Evolutionary conservation across 164 flowering plant species (phyloP), one percentile per base, ranked within the genome.

Genomic region (Dillenia suffruticosa): DNA sequence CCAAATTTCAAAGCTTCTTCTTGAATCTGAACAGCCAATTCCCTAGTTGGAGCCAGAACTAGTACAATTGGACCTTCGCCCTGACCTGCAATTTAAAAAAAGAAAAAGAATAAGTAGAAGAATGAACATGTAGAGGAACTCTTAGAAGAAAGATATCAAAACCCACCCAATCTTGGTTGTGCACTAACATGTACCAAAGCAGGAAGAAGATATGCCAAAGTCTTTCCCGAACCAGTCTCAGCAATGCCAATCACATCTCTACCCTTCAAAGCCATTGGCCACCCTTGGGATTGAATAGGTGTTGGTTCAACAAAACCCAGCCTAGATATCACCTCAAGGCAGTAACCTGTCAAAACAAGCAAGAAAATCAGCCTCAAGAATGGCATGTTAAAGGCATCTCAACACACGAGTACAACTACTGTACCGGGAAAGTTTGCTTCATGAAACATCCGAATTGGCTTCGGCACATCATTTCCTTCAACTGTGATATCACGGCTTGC

Each of bases 261-360:
- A 54, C 99, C 99, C 75, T 84, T 95, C 40, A 95, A 73, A 59
- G 99, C 98, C 99, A 95, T 95, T 13, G 99, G 98, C 99, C 99
- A 95, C 52, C 99, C 99, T 73, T 95, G 99, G 68, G 99, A 75
- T 70, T 95, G 99, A 76, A 95, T 95, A 32, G 99, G 82, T 0
- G 99, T 95, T 19, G 99, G 99, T 76, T 95, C 96, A 70, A 76
- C 84, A 73, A 95, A 95, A 9, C 99, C 99, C 78, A 86, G 66
- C 61, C 76, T 80, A 8, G 81, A 64, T 71, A 95, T 85, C 61
- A 77, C 91, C 63, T 95, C 90, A 46, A 95, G 89, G 81, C 92
- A 85, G 67, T 83, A 85, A 57, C 54, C 98, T 90, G 64, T 44
- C 54, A 59, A 59, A 47, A 32, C 26, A 79, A 66, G 58, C 9